phyloP scores from a whole-genome alignment of 352 stramenopile species.

The Phytopythium mirpurense region DNA sequence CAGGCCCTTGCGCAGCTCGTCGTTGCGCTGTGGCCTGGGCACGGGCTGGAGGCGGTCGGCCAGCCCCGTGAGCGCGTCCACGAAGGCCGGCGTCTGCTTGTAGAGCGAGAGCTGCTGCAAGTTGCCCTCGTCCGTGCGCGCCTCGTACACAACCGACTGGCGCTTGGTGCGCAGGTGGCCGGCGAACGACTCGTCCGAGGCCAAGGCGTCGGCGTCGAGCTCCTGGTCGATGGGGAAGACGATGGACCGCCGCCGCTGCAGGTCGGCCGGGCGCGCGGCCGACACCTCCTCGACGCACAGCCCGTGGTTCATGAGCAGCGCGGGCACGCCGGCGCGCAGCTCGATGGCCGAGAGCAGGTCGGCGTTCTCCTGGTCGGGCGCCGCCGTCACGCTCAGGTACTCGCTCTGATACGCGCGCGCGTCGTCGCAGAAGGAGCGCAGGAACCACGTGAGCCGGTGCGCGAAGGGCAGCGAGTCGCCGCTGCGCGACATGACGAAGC shows the following conservation, averaged over 20 bases:
- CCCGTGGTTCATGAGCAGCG: constrained; percentile 70
- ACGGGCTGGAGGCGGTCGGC: constrained; percentile 57
- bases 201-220: constrained; percentile 21
- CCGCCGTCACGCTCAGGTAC: constrained; percentile 62
- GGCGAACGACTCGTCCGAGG: constrained; percentile 54
- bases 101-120: constrained; percentile 57
- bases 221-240: constrained; percentile 58
- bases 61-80: constrained; percentile 59
- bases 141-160: constrained; percentile 48
- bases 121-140: constrained; percentile 52
- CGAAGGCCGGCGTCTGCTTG: constrained; percentile 65
- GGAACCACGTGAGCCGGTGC: constrained; percentile 82
- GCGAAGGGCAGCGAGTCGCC: constrained; percentile 80
- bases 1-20: constrained; percentile 41
- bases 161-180: constrained; percentile 45
- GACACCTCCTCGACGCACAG: constrained; percentile 67
- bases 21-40: constrained; percentile 37
- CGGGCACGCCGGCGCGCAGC: constrained; percentile 55
- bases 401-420: constrained; percentile 64
- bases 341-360: constrained; percentile 65
- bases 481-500: constrained; percentile 81
- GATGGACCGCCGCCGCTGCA: constrained; percentile 44
- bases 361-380: constrained; percentile 52
- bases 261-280: constrained; percentile 31
- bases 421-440: constrained; percentile 80